Evolutionary conservation across 371 early-diverging fungal species (phyloP), one percentile per base, ranked within the genome.

Genomic region (Cokeromyces recurvatus): DNA sequence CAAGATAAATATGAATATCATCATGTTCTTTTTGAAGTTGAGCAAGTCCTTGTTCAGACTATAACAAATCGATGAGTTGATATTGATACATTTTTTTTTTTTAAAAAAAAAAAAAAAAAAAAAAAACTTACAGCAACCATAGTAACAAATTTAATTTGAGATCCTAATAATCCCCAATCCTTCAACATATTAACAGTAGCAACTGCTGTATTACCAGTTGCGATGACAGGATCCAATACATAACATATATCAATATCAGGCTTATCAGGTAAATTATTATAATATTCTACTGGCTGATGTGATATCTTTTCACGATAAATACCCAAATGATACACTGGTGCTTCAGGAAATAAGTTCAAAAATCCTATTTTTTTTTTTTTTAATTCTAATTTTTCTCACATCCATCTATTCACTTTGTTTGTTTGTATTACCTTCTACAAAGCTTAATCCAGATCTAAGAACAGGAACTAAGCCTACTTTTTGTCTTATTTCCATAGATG

Each of bases 281-380:
- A 93, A 64, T 93, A 93, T 59, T 93, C 94, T n/a, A 93, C 92
- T 4, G 94, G 93, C 48, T 85, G 82, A 36, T 89, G 67, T 2
- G 91, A 84, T 3, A 74, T 46, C 68, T 88, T 85, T 65, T 92
- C 94, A 50, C 92, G 72, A 68, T 81, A 93, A 22, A 92, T 60
- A 15, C 93, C 92, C 22, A 93, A 53, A 64, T 92, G 92, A 38
- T 81, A 78, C 16, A 90, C 79, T 35, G 79, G 73, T 12, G 92
- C 88, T 4, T 79, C 71, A 16, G 89, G 92, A 35, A 92, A 62
- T 12, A 91, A 49, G 2, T 66, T 64, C 34, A 87, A 65, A 42
- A 90, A 82, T 1, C 79, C 87, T 84, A 53, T 5, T 34, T n/a
- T n/a, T n/a, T n/a, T n/a, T n/a, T n/a, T n/a, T n/a, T n/a, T n/a